Evolutionary conservation across 148 eudicot genomes (phyloP).

Genomic region (Rhododendron mucronatum): DNA sequence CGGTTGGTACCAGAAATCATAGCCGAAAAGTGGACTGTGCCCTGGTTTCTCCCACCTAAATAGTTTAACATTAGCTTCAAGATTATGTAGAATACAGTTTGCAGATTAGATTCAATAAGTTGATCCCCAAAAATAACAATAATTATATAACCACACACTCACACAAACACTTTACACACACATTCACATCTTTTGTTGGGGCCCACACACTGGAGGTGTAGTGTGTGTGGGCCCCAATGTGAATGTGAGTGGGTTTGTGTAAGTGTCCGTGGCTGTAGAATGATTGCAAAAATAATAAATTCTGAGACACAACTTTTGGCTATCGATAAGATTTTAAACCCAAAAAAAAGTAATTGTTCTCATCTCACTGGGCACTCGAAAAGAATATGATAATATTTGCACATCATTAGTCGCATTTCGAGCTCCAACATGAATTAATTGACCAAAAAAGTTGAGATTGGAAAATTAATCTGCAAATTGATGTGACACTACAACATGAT

Average conservation of each 20-base stretch:
- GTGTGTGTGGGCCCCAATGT: no score
- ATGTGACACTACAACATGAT: not conserved
- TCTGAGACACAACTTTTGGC: not conserved
- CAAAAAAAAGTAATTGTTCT: not conserved
- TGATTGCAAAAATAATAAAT: not conserved
- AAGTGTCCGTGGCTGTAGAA: no score
- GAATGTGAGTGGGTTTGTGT: no score
- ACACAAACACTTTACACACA: no score
- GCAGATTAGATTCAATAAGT: not conserved
- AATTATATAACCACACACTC: no score
- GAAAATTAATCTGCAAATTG: not conserved
- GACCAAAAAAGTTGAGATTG: not conserved
- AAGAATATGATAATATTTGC: not conserved
- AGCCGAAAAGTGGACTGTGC: conserved; percentile 83
- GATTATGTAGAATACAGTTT: not conserved
- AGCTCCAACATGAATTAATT: not conserved
- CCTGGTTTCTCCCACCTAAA: conserved; percentile 99
- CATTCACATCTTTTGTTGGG: no score
- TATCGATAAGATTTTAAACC: not conserved
- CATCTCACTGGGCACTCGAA: not conserved
- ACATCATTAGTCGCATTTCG: not conserved
- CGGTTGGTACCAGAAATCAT: conserved; percentile 99
- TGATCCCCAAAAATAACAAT: not conserved
- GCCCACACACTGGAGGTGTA: no score
- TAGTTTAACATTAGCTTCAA: not conserved